A percentile compares a stretch with the other conserved stretches of the same genome.
Conservation (phyloP, 805 yeast genomes). For the Debaryomyces tyrocola region DNA sequence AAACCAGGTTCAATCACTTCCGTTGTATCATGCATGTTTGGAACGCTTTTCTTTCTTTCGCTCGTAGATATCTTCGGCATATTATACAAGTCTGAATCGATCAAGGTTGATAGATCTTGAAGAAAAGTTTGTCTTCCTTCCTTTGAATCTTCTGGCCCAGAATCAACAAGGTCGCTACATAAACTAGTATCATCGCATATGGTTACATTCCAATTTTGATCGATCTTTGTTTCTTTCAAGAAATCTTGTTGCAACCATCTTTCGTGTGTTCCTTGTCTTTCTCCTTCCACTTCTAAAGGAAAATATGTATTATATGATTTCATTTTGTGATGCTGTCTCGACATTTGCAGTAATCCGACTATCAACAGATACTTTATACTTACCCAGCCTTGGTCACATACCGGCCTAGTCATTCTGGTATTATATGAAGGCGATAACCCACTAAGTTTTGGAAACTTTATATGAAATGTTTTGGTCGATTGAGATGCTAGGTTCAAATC, state of each 20-base stretch:
- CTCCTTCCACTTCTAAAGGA: slow-evolving; percentile 30
- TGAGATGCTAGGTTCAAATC: slow-evolving; percentile 23
- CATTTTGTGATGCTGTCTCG: slow-evolving; percentile 7
- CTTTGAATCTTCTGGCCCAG: slow-evolving; percentile 1
- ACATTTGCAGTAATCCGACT: slow-evolving; percentile 28
- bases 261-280: slow-evolving; percentile 23
- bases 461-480: slow-evolving; percentile 15
- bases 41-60: slow-evolving; percentile 31
- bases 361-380: slow-evolving; percentile 38
- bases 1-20: slow-evolving; percentile 10
- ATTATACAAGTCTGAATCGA: slow-evolving; percentile 30
- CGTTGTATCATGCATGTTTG: slow-evolving; percentile 13
- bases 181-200: slow-evolving; percentile 4
- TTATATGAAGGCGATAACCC: slow-evolving; percentile 42
- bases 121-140: slow-evolving; percentile 21
- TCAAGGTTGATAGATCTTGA: slow-evolving; percentile 30
- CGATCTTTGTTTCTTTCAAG: slow-evolving; percentile 22
- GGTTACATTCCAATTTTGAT: slow-evolving; percentile 28
- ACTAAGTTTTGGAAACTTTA: slow-evolving; percentile 23
- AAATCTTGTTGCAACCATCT: slow-evolving; percentile 31
- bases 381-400: slow-evolving; percentile 38
- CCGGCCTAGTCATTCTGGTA: slow-evolving; percentile 38
- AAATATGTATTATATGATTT: slow-evolving; percentile 29
- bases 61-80: slow-evolving; percentile 33
- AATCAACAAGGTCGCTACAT: neutral